Evolutionary conservation across 371 early-diverging fungal genomes (phyloP).

Genomic region (Rhizopus arrhizus): DNA sequence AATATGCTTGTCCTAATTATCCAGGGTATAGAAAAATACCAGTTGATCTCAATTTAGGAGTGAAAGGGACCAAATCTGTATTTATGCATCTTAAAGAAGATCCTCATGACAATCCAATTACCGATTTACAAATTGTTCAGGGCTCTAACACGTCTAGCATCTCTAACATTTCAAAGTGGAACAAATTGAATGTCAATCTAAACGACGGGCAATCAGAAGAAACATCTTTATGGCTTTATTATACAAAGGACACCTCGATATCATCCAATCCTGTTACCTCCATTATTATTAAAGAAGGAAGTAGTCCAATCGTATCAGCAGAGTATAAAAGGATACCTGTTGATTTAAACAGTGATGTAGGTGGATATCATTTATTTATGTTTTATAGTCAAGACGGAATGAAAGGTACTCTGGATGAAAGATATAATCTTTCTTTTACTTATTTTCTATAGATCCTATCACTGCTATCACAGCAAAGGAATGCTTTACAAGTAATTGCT

Average conservation of each 20-base stretch:
- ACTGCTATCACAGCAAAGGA: constrained; percentile 56
- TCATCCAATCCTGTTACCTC: constrained; percentile 35
- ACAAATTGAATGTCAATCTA: constrained; percentile 27
- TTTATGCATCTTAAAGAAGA: constrained; percentile 51
- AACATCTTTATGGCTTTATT: constrained; percentile 30
- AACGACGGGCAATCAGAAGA: constrained; percentile 33
- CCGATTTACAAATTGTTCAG: constrained; percentile 23
- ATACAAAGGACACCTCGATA: constrained; percentile 33
- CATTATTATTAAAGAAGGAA: constrained; percentile 33
- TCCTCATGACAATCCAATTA: constrained; percentile 25
- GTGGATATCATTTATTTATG: constrained; percentile 31
- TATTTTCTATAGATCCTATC: constrained; percentile 39
- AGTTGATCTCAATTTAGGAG: constrained; percentile 46
- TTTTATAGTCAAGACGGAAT: constrained; percentile 36
- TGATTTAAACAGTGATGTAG: constrained; percentile 38
- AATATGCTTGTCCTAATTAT: constrained; percentile 33
- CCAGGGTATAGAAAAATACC: constrained; percentile 50
- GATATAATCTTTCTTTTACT: constrained; percentile 1
- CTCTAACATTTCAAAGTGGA: constrained; percentile 21
- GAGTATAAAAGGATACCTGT: constrained; percentile 41
- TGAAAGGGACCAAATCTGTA: constrained; percentile 36
- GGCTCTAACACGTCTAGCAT: constrained; percentile 13
- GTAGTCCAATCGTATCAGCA: constrained; percentile 29
- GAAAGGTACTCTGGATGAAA: constrained; percentile 22
- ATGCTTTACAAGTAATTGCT: constrained; percentile 51